Evolutionary conservation across 1,284 basidiomycete species (phyloP), one percentile per base, ranked within the genome.

Genomic region (Cutaneotrichosporon spelunceum): DNA sequence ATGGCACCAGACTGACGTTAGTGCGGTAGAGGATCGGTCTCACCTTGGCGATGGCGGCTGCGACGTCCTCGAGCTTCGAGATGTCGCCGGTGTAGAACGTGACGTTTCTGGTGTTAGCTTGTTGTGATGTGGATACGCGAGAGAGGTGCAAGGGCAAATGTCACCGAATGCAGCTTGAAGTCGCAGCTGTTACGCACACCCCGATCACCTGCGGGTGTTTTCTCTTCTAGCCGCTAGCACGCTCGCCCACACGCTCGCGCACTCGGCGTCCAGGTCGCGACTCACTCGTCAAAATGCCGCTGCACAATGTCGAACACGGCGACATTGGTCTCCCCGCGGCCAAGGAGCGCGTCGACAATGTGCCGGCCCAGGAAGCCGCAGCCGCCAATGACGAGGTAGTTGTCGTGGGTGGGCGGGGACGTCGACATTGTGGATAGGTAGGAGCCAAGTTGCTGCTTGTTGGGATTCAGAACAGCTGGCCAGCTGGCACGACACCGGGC

Each of bases 301-400:
- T 95, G 91, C 3, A 94, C 91, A 62, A 95, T 85, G 80, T 96
- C 93, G 71, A 96, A 88, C 6, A 92, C 88, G 0, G 87, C 84
- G 16, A 93, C 90, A 49, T 83, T 79, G 6, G 76, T 76, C 80
- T 95, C 91, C 10, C 88, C 89, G 52, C 91, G 84, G 16, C 85
- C 86, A 34, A 89, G 73, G 42, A 96, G 84, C 54, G 87, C 85
- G 72, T 93, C 85, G 42, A 96, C 91, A 68, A 97, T 90, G 73
- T 93, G 90, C 64, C 91, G 82, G 45, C 93, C 93, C 14, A 97
- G 82, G 79, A 97, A 96, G 11, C 93, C 93, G 72, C 89, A 91
- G 57, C 92, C 92, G 45, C 92, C 92, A 76, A 94, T 87, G 71
- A 95, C 90, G 64, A 94, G 81, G 76, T 77, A 79, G 11, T 74